Evolutionary conservation across 306 rosid genomes (phyloP), one percentile per base, ranked within the genome.

Genomic region (Aeschynomene evenia): DNA sequence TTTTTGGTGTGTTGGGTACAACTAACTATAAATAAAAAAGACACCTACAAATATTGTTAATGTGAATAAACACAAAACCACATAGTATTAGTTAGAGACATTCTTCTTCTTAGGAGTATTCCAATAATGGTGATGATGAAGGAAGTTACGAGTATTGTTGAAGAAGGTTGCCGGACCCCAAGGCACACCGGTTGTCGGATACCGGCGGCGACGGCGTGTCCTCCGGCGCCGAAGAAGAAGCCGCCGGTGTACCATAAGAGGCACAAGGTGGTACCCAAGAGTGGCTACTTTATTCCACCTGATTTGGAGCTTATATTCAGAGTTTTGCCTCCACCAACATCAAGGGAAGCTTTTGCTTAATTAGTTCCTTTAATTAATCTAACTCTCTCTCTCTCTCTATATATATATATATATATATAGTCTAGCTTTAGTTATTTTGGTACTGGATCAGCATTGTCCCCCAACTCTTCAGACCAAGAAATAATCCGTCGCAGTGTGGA

Each of bases 171-270:
- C 14, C 55, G 56, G 23, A 87, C 92, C 1, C 84, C 89, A 2
- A 76, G 57, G 34, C 84, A 66, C 26, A 23, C 55, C 9, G 52
- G 52, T 5, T 73, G 67, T 45, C 69, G 60, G 36, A 82, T 80
- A 26, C 84, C 81, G 7, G 46, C 39, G 16, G 23, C 28, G 2
- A 1, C 1, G n/a, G 3, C 33, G 18, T 87, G 89, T 31, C 85
- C 92, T 0, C 65, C 80, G 18, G 22, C 88, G 0, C 91, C 85
- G 9, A 86, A 68, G 78, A 86, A 84, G 79, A 84, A 74, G 70
- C 34, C 75, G 24, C 6, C 29, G 10, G 70, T 15, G 45, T 7
- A 4, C 62, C 15, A 40, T 0, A 4, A 4, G 13, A 63, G 48
- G 22, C 49, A 62, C 56, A 81, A 49, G 71, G 64, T 26, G 7